phyloP scores from a whole-genome alignment of 345 rosid species.

The Arabidopsis arenosa region DNA sequence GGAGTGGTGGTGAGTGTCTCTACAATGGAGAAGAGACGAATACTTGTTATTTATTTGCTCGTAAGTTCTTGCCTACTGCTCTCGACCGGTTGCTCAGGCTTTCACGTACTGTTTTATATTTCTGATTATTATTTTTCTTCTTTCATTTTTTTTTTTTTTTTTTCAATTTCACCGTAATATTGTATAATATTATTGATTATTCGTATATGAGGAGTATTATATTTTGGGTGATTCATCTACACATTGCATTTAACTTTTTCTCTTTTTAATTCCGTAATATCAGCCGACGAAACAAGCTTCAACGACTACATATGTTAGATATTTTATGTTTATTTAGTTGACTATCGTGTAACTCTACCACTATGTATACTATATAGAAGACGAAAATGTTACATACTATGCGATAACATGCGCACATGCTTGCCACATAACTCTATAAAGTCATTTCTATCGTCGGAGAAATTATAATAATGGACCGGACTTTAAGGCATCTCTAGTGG shows the following conservation, averaged over 20 bases:
- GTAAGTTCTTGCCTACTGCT: slow-evolving; percentile 72
- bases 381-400: slow-evolving; percentile 31
- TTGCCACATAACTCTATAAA: slow-evolving; percentile 30
- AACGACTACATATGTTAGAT: slow-evolving; percentile 16
- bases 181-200: slow-evolving; percentile 22
- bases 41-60: slow-evolving; percentile 73
- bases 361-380: slow-evolving; percentile 5
- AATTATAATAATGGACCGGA: slow-evolving; percentile 28
- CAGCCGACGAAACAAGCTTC: slow-evolving; percentile 25
- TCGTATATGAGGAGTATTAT: background rate
- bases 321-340: slow-evolving; percentile 22
- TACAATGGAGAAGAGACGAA: slow-evolving; percentile 63
- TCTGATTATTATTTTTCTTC: slow-evolving; percentile 32
- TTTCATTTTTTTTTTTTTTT: background rate
- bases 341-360: slow-evolving; percentile 27
- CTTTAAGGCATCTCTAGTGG: slow-evolving; percentile 35
- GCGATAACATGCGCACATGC: slow-evolving; percentile 34
- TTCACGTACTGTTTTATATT: slow-evolving; percentile 59
- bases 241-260: slow-evolving; percentile 4
- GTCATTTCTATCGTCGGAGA: slow-evolving; percentile 25
- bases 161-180: background rate
- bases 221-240: slow-evolving; percentile 19
- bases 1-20: slow-evolving; percentile 53
- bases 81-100: slow-evolving; percentile 61
- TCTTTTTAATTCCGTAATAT: background rate